Percentiles rank a stretch among this genome's conserved stretches.
Conservation (phyloP, 495 filamentous ascomycete genomes). For the Penicillium cataractarum region DNA sequence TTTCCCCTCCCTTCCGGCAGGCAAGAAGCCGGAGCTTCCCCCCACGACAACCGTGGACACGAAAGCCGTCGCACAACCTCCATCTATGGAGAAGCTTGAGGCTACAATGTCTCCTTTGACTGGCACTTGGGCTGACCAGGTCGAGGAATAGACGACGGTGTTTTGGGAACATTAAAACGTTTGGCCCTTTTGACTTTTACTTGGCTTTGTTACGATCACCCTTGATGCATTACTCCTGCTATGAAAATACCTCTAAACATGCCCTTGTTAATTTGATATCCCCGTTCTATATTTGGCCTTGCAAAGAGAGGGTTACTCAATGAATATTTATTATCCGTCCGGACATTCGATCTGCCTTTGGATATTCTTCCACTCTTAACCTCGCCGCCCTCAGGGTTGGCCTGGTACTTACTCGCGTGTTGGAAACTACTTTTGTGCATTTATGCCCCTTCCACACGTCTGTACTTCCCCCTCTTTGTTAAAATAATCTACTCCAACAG, state of each 20-base stretch:
- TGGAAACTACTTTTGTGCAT: too few relatives aligned
- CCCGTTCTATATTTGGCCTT: conserved; percentile 2
- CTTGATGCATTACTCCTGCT: conserved; percentile 20
- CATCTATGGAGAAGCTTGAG: conserved; percentile 32
- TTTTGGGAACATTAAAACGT: background rate
- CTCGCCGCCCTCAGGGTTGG: too few relatives aligned
- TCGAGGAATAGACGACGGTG: conserved; percentile 28
- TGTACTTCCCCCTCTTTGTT: too few relatives aligned
- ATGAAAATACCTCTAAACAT: conserved; percentile 15
- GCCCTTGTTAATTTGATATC: conserved; percentile 25
- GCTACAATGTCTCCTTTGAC: conserved; percentile 28
- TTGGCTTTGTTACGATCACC: conserved; percentile 14
- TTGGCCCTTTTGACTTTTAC: background rate
- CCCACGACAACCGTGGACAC: conserved; percentile 9
- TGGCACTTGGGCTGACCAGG: conserved; percentile 47
- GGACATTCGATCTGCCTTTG: too few relatives aligned
- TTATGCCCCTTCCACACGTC: too few relatives aligned
- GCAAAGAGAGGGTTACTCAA: background rate
- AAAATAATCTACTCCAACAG: too few relatives aligned
- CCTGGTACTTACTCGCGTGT: too few relatives aligned
- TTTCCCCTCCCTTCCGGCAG: conserved; percentile 49
- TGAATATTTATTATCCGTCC: background rate
- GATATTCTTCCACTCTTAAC: too few relatives aligned
- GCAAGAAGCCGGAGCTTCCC: conserved; percentile 20
- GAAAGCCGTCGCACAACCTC: conserved; percentile 11